Conservation (phyloP, 2,329 filamentous ascomycete genomes). For the Beauveria asiatica region DNA sequence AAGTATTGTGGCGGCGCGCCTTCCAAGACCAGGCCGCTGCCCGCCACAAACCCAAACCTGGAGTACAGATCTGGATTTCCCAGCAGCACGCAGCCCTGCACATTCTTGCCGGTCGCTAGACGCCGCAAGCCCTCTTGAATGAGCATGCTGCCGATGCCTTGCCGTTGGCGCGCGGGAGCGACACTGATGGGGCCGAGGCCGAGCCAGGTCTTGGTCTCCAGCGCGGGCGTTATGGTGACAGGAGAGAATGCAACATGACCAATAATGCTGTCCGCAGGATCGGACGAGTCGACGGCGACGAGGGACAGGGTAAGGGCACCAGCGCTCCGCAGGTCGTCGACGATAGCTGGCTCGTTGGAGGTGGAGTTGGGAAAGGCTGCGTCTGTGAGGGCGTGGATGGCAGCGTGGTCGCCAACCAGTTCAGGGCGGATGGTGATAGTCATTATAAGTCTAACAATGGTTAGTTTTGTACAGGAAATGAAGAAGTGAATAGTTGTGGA, state of each 20-base stretch:
- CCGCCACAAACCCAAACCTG: not conserved
- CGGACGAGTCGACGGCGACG: constrained; percentile 1
- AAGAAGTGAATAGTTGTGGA: too few relatives aligned
- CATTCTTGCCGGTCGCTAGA: not conserved
- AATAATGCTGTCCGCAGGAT: not conserved
- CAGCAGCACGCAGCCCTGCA: constrained; percentile 3
- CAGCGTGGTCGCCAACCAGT: not conserved
- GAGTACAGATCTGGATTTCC: not conserved
- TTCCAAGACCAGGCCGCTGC: not conserved
- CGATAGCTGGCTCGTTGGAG: not conserved
- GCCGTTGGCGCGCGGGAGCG: not conserved
- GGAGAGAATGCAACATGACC: constrained; percentile 3
- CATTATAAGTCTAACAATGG: not conserved
- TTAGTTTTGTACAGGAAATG: too few relatives aligned
- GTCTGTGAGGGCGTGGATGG: not conserved
- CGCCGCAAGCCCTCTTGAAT: not conserved
- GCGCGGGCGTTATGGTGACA: not conserved
- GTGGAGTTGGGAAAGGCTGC: not conserved
- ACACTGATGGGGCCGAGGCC: constrained; percentile 5
- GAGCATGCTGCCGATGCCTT: not conserved
- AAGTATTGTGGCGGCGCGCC: constrained; percentile 1
- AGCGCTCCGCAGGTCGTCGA: constrained; percentile 1
- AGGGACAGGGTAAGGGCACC: constrained; percentile 4
- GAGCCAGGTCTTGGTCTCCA: not conserved
- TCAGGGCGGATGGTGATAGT: constrained; percentile 1